Evolutionary conservation across 495 filamentous ascomycete genomes (phyloP).

Genomic region (Corynascus novoguineensis): DNA sequence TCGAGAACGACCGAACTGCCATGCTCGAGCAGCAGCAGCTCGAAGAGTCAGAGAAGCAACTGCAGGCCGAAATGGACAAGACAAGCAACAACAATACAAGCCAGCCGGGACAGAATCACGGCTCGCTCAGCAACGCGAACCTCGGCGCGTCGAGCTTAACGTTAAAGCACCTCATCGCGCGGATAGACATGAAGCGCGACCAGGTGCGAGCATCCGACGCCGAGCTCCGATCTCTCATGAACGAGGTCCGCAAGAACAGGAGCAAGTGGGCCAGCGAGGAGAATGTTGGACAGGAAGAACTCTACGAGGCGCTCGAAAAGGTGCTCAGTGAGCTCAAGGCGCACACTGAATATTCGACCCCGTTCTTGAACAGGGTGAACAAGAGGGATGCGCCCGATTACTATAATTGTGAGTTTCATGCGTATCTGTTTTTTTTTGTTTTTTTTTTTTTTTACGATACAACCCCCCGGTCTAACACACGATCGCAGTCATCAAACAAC

Average conservation of each 20-base stretch:
- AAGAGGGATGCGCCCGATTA: slow-evolving; percentile 97
- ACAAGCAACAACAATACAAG: slow-evolving; percentile 43
- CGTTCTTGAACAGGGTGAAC: slow-evolving; percentile 87
- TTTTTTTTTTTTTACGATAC: too few species aligned
- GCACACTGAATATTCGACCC: slow-evolving; percentile 90
- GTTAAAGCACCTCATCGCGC: slow-evolving; percentile 89
- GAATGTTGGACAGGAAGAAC: slow-evolving; percentile 91
- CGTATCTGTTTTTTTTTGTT: neutral
- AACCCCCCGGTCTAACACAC: slow-evolving; percentile 23
- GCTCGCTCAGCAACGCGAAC: slow-evolving; percentile 86
- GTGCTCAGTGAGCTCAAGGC: slow-evolving; percentile 94
- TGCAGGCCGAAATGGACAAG: slow-evolving; percentile 88
- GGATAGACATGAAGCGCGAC: slow-evolving; percentile 87
- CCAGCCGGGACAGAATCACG: slow-evolving; percentile 55
- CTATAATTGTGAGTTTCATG: slow-evolving; percentile 60
- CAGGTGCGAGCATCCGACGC: slow-evolving; percentile 85
- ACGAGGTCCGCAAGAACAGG: slow-evolving; percentile 92
- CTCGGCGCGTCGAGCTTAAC: slow-evolving; percentile 95
- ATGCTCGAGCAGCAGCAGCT: slow-evolving; percentile 98
- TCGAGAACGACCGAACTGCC: slow-evolving; percentile 89
- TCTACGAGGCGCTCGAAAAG: slow-evolving; percentile 95
- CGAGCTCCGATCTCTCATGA: slow-evolving; percentile 86
- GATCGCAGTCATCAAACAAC: slow-evolving; percentile 78
- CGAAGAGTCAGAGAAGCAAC: slow-evolving; percentile 91
- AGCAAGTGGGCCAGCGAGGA: slow-evolving; percentile 99